Percentiles rank a stretch among this genome's conserved stretches.
Conservation (phyloP, 2,329 filamentous ascomycete genomes). For the Calonectria henricotiae region DNA sequence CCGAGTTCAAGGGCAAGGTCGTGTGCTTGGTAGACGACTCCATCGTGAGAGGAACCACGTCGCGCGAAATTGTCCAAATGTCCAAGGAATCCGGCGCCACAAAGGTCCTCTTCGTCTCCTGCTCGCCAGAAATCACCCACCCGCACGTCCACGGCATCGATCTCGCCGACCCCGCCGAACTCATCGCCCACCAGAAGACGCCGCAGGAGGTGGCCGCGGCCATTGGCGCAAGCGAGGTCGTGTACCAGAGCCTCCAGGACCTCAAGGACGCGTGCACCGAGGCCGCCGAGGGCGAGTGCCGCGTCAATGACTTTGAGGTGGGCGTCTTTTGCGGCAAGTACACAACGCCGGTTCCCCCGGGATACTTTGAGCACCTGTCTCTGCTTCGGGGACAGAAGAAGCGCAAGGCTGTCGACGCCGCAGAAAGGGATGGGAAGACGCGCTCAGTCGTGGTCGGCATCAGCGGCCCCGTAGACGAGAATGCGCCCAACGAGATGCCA, state of each 20-base stretch:
- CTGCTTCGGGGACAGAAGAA: constrained; percentile 74
- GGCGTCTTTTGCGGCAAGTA: constrained; percentile 93
- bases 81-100: constrained; percentile 86
- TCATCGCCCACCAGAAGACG: constrained; percentile 62
- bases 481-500: neutral
- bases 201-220: constrained; percentile 60
- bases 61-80: constrained; percentile 81
- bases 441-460: constrained; percentile 36
- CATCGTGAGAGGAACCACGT: constrained; percentile 83
- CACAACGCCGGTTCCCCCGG: constrained; percentile 81
- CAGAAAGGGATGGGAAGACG: constrained; percentile 44
- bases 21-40: constrained; percentile 92
- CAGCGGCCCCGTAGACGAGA: constrained; percentile 33
- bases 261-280: constrained; percentile 84
- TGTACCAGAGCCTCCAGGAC: constrained; percentile 76
- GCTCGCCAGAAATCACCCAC: constrained; percentile 86
- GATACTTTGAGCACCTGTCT: constrained; percentile 86
- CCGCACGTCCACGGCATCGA: constrained; percentile 81
- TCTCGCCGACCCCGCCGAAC: constrained; percentile 62
- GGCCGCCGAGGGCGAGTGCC: constrained; percentile 71
- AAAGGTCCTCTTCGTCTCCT: constrained; percentile 87
- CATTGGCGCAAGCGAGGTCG: constrained; percentile 71
- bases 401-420: constrained; percentile 11
- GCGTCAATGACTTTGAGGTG: constrained; percentile 81
- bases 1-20: constrained; percentile 86